Base-by-base conservation (phyloP, 2,329 filamentous ascomycete genomes). In the Scleromitrula shiraiana region DNA sequence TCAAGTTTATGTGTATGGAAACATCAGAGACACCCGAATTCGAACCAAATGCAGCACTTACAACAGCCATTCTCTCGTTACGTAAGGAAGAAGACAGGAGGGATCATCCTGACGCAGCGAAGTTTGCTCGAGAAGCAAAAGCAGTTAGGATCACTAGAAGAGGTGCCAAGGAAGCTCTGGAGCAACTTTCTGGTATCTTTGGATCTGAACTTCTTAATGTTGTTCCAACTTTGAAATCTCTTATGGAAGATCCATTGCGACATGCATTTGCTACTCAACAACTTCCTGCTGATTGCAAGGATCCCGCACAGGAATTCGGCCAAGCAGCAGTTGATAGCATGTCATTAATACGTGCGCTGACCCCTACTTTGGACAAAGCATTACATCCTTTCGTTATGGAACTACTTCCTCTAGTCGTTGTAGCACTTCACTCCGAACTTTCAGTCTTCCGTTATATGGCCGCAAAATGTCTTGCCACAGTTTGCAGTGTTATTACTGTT, bases 1-100 rank as follows among this genome's bases (percentile, higher is more conserved):
- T 95, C 69, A 97, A 96, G 63, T 98, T 96, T 67, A 95, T 89
- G 54, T 98, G 93, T 62, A 88, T 96, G 61, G 93, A 98, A 64
- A 95, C 94, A 1, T 91, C 93, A 0, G 94, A 98, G 66, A 98
- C 94, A 0, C 93, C 93, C 0, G 93, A 97, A 61, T 97, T 97
- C 64, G 80, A 83, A 4, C 83, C 86, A 23, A 93, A 97, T 60
- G 85, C 85, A 2, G 66, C 73, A 36, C 83, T 94, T 61, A 85
- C 83, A 38, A 81, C 82, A 54, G 83, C 84, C 12, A 93, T 98
- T 48, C 70, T 98, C 14, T 97, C 93, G 0, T 82, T 98, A 66
- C 88, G 91, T 58, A 98, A 98, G 68, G 93, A 98, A 63, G 93
- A 98, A 67, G 93, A 98, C 61, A 79, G 93, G 37, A 83, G 90